Conservation (phyloP, 768 basidiomycete species). For the Trametes elegans region DNA sequence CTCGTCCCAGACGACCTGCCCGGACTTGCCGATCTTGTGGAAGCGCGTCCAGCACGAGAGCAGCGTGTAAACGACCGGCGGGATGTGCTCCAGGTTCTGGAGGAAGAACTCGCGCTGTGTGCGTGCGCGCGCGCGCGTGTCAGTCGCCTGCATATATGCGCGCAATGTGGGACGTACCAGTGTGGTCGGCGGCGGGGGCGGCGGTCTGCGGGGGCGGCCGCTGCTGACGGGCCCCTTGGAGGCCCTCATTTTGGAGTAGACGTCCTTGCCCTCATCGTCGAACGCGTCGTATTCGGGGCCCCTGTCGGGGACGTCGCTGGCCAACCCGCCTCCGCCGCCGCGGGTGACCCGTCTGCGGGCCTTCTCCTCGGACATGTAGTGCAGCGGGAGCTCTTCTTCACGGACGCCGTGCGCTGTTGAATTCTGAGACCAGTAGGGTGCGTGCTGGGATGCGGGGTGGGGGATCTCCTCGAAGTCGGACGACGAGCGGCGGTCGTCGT, state of each 20-base stretch:
- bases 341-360: slow-evolving; percentile 45
- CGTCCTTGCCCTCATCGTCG: slow-evolving; percentile 68
- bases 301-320: slow-evolving; percentile 23
- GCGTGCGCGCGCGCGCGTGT: not conserved
- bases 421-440: slow-evolving; percentile 24
- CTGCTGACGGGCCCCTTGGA: slow-evolving; percentile 33
- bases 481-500: slow-evolving; percentile 48
- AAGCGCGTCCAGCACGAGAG: slow-evolving; percentile 94
- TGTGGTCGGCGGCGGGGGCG: slow-evolving; percentile 63
- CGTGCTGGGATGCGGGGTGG: slow-evolving; percentile 45
- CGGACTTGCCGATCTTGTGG: slow-evolving; percentile 85
- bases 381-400: slow-evolving; percentile 47
- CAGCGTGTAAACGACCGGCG: slow-evolving; percentile 85
- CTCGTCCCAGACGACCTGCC: slow-evolving; percentile 96
- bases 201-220: slow-evolving; percentile 61
- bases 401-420: slow-evolving; percentile 19
- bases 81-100: slow-evolving; percentile 77
- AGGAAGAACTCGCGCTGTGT: slow-evolving; percentile 68
- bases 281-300: slow-evolving; percentile 37
- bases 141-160: not conserved
- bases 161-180: slow-evolving; percentile 23
- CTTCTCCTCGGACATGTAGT: slow-evolving; percentile 52
- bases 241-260: slow-evolving; percentile 45
- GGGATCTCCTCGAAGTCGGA: slow-evolving; percentile 72
- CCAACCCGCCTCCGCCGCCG: slow-evolving; percentile 31